These are phyloP conservation scores for Sicyos edulis DNA, from an alignment of 306 rosid genomes.

Conservation along the genomic window DNA sequence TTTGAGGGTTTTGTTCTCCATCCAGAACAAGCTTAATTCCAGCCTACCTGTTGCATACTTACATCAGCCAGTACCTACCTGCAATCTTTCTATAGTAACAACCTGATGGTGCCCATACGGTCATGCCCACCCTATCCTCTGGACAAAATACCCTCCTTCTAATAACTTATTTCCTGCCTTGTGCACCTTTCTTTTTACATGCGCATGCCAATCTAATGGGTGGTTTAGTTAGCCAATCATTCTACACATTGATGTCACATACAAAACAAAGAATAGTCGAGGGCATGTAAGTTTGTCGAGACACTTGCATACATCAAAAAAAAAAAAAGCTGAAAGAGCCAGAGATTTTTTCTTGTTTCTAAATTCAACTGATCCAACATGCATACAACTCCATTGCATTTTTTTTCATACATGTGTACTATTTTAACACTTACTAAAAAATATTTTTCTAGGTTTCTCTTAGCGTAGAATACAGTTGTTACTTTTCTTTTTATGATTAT, in stretches of 20 bases:
- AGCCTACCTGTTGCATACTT: neutral
- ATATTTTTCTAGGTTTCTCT: neutral
- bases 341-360: neutral
- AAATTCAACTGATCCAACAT: neutral
- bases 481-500: conserved; percentile 1
- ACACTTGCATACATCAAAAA: too few relatives aligned
- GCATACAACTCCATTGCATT: neutral
- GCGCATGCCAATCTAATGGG: neutral
- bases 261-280: too few relatives aligned
- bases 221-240: neutral
- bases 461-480: neutral
- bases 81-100: neutral
- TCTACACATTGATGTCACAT: neutral
- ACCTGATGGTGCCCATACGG: too few relatives aligned
- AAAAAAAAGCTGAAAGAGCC: neutral
- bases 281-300: too few relatives aligned
- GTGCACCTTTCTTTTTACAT: neutral
- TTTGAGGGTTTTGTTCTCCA: neutral
- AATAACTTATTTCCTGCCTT: neutral
- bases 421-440: too few relatives aligned
- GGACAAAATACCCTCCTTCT: neutral
- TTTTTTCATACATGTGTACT: neutral
- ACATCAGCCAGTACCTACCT: neutral
- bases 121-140: neutral
- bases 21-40: neutral